A percentile compares a stretch with the other conserved stretches of the same genome.
Evolutionary conservation across 768 basidiomycete species (phyloP).

Genomic region (Cytidiella melzeri): DNA sequence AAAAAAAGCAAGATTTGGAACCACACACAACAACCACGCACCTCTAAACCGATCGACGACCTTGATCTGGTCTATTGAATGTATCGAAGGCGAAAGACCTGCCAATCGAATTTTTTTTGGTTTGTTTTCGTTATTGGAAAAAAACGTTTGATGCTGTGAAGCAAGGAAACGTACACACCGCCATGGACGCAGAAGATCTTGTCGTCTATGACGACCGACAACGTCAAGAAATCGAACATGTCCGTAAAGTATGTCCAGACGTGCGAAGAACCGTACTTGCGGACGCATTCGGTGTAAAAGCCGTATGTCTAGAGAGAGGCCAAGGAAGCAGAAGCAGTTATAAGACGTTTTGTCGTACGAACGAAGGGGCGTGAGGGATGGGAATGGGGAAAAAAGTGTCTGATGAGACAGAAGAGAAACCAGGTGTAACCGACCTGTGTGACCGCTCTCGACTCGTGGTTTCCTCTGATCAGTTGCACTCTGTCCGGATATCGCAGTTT

Average conservation of each 20-base stretch:
- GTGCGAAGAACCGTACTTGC: constrained; percentile 92
- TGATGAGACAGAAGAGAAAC: too few relatives aligned
- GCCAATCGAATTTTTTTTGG: too few relatives aligned
- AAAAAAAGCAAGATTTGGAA: constrained; percentile 12
- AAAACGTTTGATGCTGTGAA: too few relatives aligned
- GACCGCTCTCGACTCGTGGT: constrained; percentile 96
- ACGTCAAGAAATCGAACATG: constrained; percentile 98
- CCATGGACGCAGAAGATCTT: constrained; percentile 99
- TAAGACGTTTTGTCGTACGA: too few relatives aligned
- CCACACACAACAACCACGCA: too few relatives aligned
- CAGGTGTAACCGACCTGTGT: constrained; percentile 69
- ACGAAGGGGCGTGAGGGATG: too few relatives aligned
- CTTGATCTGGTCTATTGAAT: constrained; percentile 99
- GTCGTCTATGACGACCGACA: constrained; percentile 98
- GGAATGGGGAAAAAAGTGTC: too few relatives aligned
- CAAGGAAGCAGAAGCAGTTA: too few relatives aligned
- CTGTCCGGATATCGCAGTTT: constrained; percentile 96
- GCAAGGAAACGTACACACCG: constrained; percentile 42
- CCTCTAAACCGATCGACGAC: constrained; percentile 98
- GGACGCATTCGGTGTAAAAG: constrained; percentile 96
- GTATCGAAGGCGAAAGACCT: constrained; percentile 97
- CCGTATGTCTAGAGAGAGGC: constrained; percentile 86
- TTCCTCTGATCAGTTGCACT: constrained; percentile 94
- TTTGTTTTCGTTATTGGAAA: too few relatives aligned
- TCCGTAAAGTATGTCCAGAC: constrained; percentile 99